Base-by-base conservation (phyloP, 2,329 filamentous ascomycete genomes). In the Leptoxyphium fumago region DNA sequence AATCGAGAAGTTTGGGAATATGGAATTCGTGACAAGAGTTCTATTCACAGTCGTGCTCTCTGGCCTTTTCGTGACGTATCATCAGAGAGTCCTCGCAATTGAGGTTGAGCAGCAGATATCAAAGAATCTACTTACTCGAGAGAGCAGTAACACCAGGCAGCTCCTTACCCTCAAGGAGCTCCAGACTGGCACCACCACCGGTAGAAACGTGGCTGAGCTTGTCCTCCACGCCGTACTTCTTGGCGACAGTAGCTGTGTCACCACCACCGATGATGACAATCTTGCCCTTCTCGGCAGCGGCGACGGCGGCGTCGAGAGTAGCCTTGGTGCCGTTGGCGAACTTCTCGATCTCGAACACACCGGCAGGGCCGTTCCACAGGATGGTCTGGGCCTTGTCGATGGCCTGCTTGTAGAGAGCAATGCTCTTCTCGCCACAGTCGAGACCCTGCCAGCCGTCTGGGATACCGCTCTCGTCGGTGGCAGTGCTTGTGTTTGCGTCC, bases 171-270 rank as follows among this genome's bases (percentile, higher is more conserved):
- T 98, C 91, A 50, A 98, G 79, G 59, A 98, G 73, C 75, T 98
- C 91, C 61, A 98, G 74, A 57, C 82, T 89, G 54, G 91, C 91
- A 70, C 91, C 91, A 61, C 91, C 91, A 56, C 91, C 91, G 29
- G 91, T 98, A 42, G 87, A 94, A 51, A 98, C 91, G 72, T 98
- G 91, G 73, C 87, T 95, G 61, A 96, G 77, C 79, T 96, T 93
- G 68, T 85, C 80, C 75, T 98, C 91, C 50, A 85, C 89, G 44
- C 81, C 81, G 66, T 94, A 98, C 75, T 98, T 95, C 65, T 88
- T 89, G 44, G 91, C 91, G 40, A 96, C 91, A 48, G 91, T 98
- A 42, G 91, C 91, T 42, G 91, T 98, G 69, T 98, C 91, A 68
- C 91, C 91, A 66, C 91, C 91, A 50, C 91, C 91, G 52, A 98